Conservation (phyloP, 768 basidiomycete species). For the Leccinum uliginosum region DNA sequence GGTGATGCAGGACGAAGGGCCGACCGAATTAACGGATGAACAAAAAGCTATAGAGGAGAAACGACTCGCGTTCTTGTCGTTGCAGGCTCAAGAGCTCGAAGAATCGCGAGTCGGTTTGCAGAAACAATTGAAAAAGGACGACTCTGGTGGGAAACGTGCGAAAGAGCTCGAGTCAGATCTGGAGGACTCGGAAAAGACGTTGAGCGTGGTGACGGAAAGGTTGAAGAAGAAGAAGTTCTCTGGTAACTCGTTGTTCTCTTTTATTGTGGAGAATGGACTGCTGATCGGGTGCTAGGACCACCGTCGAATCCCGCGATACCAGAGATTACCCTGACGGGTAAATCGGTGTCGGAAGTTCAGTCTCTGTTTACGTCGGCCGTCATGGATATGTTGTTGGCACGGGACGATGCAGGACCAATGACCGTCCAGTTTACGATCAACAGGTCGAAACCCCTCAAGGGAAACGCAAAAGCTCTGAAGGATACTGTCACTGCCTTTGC, state of each 20-base stretch:
- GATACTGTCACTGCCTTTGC: constrained; percentile 9
- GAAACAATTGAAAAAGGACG: constrained; percentile 3
- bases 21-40: constrained; percentile 17
- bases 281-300: constrained; percentile 12
- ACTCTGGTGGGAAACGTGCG: background rate
- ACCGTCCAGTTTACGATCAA: constrained; percentile 5
- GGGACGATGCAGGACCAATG: constrained; percentile 17
- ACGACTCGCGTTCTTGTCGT: constrained; percentile 17
- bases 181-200: constrained; percentile 10
- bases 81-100: constrained; percentile 17
- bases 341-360: constrained; percentile 1
- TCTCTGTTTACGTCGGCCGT: constrained; percentile 5
- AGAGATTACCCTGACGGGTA: constrained; percentile 1
- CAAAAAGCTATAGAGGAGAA: constrained; percentile 22
- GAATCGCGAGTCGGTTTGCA: background rate
- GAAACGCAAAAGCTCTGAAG: constrained; percentile 1
- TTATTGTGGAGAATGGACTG: background rate
- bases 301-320: background rate
- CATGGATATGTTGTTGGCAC: constrained; percentile 6
- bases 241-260: constrained; percentile 3
- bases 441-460: background rate
- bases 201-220: constrained; percentile 11
- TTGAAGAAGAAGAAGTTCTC: constrained; percentile 20
- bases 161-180: constrained; percentile 15
- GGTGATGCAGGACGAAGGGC: constrained; percentile 15